Evolutionary conservation across 2,329 filamentous ascomycete species (phyloP).

Genomic region (Arthroderma uncinatum): DNA sequence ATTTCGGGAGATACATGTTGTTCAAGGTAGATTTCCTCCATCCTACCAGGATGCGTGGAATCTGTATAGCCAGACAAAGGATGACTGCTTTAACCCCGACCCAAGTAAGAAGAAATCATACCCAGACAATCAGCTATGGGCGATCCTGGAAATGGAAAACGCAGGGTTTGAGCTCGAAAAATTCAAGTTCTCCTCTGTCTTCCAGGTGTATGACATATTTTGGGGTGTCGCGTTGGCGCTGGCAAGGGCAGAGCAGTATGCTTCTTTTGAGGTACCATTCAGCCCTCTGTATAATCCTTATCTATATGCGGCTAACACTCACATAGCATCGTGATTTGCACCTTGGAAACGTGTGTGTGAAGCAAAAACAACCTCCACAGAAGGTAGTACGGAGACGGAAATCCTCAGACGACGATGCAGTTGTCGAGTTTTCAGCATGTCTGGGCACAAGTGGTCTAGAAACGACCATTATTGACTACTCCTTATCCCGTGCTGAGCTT

Average conservation of each 20-base stretch:
- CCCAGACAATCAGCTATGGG: conserved; percentile 48
- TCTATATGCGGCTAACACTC: not conserved
- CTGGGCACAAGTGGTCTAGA: conserved; percentile 46
- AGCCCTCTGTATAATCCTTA: conserved; percentile 11
- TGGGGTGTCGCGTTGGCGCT: conserved; percentile 54
- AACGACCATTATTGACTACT: conserved; percentile 58
- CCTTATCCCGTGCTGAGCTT: conserved; percentile 51
- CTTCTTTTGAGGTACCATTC: conserved; percentile 44
- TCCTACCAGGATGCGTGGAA: conserved; percentile 40
- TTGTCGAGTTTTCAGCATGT: conserved; percentile 21
- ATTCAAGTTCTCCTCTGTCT: conserved; percentile 32
- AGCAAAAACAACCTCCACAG: conserved; percentile 20
- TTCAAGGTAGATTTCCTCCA: conserved; percentile 45
- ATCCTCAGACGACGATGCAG: not conserved
- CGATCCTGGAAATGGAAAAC: conserved; percentile 55
- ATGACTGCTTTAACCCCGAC: conserved; percentile 45
- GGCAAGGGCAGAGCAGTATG: conserved; percentile 49
- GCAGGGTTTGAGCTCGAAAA: conserved; percentile 49
- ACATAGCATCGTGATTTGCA: conserved; percentile 51
- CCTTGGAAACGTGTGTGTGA: conserved; percentile 55
- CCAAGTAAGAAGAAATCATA: conserved; percentile 45
- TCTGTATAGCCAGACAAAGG: conserved; percentile 31
- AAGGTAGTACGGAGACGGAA: not conserved
- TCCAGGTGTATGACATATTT: conserved; percentile 52
- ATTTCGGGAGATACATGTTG: conserved; percentile 48